phyloP scores from a whole-genome alignment of 1,284 basidiomycete genomes.

The Apiotrichum gamsii region DNA sequence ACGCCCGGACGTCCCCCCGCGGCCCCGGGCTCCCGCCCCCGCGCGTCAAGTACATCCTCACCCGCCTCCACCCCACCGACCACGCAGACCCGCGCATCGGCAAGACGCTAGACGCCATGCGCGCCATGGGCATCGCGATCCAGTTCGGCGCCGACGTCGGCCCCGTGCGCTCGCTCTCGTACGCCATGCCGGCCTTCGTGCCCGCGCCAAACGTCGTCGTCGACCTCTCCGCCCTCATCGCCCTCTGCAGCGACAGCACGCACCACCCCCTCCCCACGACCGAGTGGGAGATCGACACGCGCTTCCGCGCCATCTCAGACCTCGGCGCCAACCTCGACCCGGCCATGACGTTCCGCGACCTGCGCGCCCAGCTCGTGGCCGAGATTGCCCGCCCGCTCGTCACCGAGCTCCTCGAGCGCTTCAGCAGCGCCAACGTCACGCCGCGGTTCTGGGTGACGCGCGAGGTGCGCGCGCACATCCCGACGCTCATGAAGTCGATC shows the following conservation, averaged over 20 bases:
- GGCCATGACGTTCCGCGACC: slow-evolving; percentile 31
- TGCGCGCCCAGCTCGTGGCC: slow-evolving; percentile 37
- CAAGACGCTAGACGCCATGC: slow-evolving; percentile 56
- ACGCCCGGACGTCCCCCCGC: slow-evolving; percentile 54
- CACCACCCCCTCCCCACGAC: slow-evolving; percentile 61
- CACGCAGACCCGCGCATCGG: slow-evolving; percentile 56
- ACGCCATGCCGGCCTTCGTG: not conserved
- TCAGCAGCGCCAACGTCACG: slow-evolving; percentile 1
- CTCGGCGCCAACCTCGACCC: slow-evolving; percentile 18
- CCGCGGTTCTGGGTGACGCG: slow-evolving; percentile 38
- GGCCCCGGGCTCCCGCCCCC: slow-evolving; percentile 29
- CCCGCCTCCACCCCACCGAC: slow-evolving; percentile 54
- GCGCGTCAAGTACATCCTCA: slow-evolving; percentile 59
- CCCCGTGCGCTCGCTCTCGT: not conserved
- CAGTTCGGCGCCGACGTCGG: slow-evolving; percentile 17
- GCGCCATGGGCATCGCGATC: slow-evolving; percentile 60
- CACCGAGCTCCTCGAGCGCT: slow-evolving; percentile 29
- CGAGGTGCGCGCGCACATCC: slow-evolving; percentile 34
- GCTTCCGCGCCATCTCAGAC: slow-evolving; percentile 51
- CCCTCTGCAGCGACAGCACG: slow-evolving; percentile 73
- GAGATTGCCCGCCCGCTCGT: slow-evolving; percentile 38
- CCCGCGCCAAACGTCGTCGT: slow-evolving; percentile 56
- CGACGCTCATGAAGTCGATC: slow-evolving; percentile 36
- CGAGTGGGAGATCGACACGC: slow-evolving; percentile 52
- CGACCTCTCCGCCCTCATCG: slow-evolving; percentile 73